These are phyloP conservation scores for Neoscytalidium dimidiatum DNA, from an alignment of 2,329 filamentous ascomycete genomes.

Conservation along the genomic window DNA sequence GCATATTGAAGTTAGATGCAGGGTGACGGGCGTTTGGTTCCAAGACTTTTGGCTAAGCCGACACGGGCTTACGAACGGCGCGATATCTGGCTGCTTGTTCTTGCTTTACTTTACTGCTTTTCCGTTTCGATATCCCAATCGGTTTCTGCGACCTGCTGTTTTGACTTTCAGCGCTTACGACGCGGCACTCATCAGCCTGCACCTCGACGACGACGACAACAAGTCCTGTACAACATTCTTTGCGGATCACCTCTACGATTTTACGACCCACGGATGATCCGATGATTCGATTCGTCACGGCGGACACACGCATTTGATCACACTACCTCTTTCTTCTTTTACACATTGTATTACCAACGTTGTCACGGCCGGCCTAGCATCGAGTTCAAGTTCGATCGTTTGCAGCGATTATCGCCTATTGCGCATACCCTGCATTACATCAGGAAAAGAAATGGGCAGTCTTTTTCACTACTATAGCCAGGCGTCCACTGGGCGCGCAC, in stretches of 20 bases:
- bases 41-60: constrained; percentile 16
- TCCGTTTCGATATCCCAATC: constrained; percentile 20
- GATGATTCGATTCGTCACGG: constrained; percentile 15
- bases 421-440: constrained; percentile 7
- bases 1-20: constrained; percentile 7
- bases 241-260: constrained; percentile 14
- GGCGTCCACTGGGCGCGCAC: not conserved
- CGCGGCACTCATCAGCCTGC: constrained; percentile 3
- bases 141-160: constrained; percentile 17
- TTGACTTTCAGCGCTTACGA: constrained; percentile 17
- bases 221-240: constrained; percentile 15
- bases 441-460: constrained; percentile 9
- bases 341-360: constrained; percentile 20
- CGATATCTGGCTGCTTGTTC: constrained; percentile 2
- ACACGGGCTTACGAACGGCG: constrained; percentile 5
- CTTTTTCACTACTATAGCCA: constrained; percentile 11
- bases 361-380: constrained; percentile 16
- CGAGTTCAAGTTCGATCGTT: not conserved
- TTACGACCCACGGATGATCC: constrained; percentile 12
- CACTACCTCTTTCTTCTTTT: constrained; percentile 16
- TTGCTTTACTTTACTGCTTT: constrained; percentile 18
- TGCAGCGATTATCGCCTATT: constrained; percentile 6
- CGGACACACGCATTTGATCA: constrained; percentile 12
- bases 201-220: constrained; percentile 10
- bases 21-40: constrained; percentile 13